phyloP scores from a whole-genome alignment of 345 rosid genomes.

The Eucalyptus microcorys region DNA sequence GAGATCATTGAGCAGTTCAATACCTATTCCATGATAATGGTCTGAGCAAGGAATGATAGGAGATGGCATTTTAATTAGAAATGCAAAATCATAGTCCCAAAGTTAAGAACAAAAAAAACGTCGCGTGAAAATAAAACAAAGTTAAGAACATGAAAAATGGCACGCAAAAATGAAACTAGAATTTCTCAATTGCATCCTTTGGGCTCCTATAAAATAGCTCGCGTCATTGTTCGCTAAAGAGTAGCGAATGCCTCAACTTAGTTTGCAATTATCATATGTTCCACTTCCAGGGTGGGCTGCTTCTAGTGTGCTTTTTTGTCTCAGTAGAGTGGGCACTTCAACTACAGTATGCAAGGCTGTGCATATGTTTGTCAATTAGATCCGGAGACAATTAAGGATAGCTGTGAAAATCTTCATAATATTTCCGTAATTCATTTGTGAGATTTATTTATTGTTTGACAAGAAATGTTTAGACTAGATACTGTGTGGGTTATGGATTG shows the following conservation, averaged over 20 bases:
- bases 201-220: background rate
- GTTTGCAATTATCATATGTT: background rate
- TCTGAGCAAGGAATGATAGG: background rate
- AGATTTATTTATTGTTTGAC: too few relatives aligned
- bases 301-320: background rate
- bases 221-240: too few relatives aligned
- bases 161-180: background rate
- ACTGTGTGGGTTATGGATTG: accelerated
- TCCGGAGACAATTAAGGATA: too few relatives aligned
- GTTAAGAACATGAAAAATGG: background rate
- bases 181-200: background rate
- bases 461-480: too few relatives aligned
- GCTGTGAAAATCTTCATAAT: too few relatives aligned
- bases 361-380: too few relatives aligned
- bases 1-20: background rate
- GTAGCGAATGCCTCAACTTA: background rate
- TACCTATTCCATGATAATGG: background rate
- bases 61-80: background rate
- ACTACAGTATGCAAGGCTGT: too few relatives aligned
- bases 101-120: background rate
- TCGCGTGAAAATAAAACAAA: too few relatives aligned
- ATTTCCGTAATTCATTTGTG: too few relatives aligned
- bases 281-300: background rate
- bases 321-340: background rate
- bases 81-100: background rate